phyloP scores from a whole-genome alignment of 257 asterid species.

The Penstemon newberryi region DNA sequence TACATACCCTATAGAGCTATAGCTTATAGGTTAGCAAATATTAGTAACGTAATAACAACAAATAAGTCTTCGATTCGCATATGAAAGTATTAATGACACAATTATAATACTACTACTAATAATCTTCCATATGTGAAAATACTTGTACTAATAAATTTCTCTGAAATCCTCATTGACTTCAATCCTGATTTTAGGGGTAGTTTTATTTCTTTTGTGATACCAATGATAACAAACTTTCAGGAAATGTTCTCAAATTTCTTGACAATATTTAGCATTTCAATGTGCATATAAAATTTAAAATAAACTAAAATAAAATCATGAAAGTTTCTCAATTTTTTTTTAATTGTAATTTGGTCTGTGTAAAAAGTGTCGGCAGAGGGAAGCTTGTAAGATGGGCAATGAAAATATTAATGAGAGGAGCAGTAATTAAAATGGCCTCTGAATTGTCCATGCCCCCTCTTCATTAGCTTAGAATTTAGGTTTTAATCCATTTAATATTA shows the following conservation, averaged over 20 bases:
- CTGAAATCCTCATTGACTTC: slow-evolving; percentile 32
- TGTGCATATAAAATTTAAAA: slow-evolving; percentile 11
- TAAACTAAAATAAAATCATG: not conserved
- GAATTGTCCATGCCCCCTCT: too few species aligned
- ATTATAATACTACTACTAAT: too few species aligned
- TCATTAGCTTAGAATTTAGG: too few species aligned
- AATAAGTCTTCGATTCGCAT: too few species aligned
- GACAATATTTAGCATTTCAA: slow-evolving; percentile 39
- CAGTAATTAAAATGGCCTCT: not conserved
- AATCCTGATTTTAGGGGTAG: too few species aligned
- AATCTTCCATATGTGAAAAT: too few species aligned
- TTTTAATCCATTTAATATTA: too few species aligned
- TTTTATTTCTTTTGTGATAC: slow-evolving; percentile 25
- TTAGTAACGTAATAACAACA: too few species aligned
- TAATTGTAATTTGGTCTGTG: slow-evolving; percentile 10
- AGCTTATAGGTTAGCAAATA: too few species aligned
- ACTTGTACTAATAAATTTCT: slow-evolving; percentile 11
- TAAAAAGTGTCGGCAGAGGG: slow-evolving; percentile 33
- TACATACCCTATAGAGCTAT: too few species aligned
- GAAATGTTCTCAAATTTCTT: slow-evolving; percentile 30
- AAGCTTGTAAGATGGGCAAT: not conserved
- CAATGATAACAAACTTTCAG: slow-evolving; percentile 25
- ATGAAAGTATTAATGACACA: too few species aligned
- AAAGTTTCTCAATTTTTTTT: not conserved
- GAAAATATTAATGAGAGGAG: slow-evolving; percentile 13